Conservation (phyloP, 768 basidiomycete species). For the Infundibulicybe gibba region DNA sequence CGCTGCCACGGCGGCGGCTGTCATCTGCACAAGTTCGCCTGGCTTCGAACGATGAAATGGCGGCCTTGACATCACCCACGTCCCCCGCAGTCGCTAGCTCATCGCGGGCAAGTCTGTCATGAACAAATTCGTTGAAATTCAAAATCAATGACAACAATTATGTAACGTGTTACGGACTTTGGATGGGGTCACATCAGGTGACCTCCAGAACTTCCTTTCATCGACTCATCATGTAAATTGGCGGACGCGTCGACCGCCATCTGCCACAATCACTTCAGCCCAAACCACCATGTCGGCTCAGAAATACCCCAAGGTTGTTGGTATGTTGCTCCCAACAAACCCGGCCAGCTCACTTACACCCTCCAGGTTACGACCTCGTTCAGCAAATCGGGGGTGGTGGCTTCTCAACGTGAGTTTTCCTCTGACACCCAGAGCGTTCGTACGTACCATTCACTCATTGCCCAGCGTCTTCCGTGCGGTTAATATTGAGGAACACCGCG, state of each 20-base stretch:
- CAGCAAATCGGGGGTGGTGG: constrained; percentile 84
- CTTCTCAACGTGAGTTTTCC: constrained; percentile 68
- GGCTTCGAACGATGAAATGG: too few species aligned
- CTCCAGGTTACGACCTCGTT: constrained; percentile 63
- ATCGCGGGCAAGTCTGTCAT: too few species aligned
- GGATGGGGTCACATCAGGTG: background rate
- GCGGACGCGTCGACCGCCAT: background rate
- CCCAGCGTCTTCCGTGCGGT: constrained; percentile 81
- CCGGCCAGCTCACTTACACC: background rate
- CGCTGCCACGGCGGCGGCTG: too few species aligned
- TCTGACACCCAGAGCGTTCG: background rate
- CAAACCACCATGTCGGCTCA: constrained; percentile 16
- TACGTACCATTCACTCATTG: background rate
- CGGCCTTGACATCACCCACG: too few species aligned
- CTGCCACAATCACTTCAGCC: background rate
- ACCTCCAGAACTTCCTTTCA: too few species aligned
- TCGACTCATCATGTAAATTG: too few species aligned
- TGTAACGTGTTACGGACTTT: background rate
- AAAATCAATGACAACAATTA: too few species aligned
- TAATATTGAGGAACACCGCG: constrained; percentile 56
- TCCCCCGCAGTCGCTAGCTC: too few species aligned
- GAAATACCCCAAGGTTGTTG: constrained; percentile 39
- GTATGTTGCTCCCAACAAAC: constrained; percentile 17
- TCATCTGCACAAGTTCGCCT: too few species aligned
- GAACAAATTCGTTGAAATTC: too few species aligned